These are phyloP conservation scores for Salvia sclarea DNA, from an alignment of 305 asterid genomes.

Conservation along the genomic window DNA sequence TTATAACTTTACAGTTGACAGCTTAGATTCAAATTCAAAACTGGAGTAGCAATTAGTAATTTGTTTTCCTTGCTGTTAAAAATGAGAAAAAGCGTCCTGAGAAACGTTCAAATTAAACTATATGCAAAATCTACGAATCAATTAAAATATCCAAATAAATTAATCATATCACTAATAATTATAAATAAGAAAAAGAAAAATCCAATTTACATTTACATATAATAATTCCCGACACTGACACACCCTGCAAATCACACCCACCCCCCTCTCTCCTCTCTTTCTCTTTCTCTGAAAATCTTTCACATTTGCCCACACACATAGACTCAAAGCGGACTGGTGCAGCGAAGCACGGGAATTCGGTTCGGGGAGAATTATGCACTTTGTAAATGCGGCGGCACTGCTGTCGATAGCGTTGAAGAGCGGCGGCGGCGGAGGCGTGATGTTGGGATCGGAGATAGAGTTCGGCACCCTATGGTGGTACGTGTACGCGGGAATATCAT, in stretches of 20 bases:
- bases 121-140: too few species aligned
- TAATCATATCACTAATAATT: too few species aligned
- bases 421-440: slow-evolving; percentile 25
- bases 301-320: not conserved
- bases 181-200: too few species aligned
- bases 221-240: too few species aligned
- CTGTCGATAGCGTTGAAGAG: slow-evolving; percentile 46
- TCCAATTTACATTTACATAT: too few species aligned
- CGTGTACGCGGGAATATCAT: slow-evolving; percentile 72
- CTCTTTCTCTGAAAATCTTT: not conserved
- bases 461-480: slow-evolving; percentile 77
- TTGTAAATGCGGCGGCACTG: slow-evolving; percentile 58
- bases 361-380: slow-evolving; percentile 46
- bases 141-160: too few species aligned
- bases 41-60: too few species aligned
- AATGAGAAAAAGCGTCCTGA: too few species aligned
- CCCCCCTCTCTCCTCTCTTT: not conserved
- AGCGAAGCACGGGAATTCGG: slow-evolving; percentile 7
- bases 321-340: not conserved
- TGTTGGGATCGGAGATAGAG: slow-evolving; percentile 65
- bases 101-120: too few species aligned
- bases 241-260: not conserved
- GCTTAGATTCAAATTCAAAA: too few species aligned
- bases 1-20: too few species aligned
- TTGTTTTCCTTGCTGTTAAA: too few species aligned